Base-by-base conservation (phyloP, 257 asterid species). In the Fraxinus pennsylvanica region DNA sequence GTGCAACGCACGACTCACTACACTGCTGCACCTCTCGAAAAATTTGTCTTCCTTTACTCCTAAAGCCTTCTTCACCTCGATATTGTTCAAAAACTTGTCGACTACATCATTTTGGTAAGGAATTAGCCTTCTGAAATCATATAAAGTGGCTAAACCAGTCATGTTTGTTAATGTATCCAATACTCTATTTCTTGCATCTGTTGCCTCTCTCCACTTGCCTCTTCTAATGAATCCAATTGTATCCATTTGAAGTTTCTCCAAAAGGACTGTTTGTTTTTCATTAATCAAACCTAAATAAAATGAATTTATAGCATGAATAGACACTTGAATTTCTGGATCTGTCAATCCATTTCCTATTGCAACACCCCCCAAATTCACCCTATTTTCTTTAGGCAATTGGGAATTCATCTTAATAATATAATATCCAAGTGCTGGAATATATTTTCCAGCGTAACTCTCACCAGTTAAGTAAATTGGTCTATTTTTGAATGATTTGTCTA, bases 281-380 rank as follows among this genome's bases (percentile, higher is more conserved):
- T 93, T 95, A 76, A 95, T 85, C 72, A 93, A 50, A 0, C 97
- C 97, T 25, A 90, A 38, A 7, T 88, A 79, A 50, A 85, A 90
- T 4, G 91, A 76, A 32, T 78, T 80, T 38, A 75, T 65, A 43
- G 93, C 97, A 78, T 91, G 94, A 65, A 89, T 85, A 8, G 83
- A 77, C 7, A 95, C 96, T 86, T 95, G 99, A 10, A 87, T 80
- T 35, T 78, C 84, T 0, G 98, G 99, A 84, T 95, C 97, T 52
- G 98, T 95, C 21, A 95, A 69, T 4, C 97, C 98, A 74, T 95
- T 93, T 25, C 99, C 99, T 12, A 93, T 91, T 0, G 93, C 93
- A 5, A 95, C 81, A 0, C 99, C 99, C 4, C 76, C 86, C 17
- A 93, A 73, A 39, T 95, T 93, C 36, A 93, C 72, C 35, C 83